A percentile compares a stretch with the other conserved stretches of the same genome.
phyloP scores from a whole-genome alignment of 2,329 filamentous ascomycete species.

The Fusarium domesticum region DNA sequence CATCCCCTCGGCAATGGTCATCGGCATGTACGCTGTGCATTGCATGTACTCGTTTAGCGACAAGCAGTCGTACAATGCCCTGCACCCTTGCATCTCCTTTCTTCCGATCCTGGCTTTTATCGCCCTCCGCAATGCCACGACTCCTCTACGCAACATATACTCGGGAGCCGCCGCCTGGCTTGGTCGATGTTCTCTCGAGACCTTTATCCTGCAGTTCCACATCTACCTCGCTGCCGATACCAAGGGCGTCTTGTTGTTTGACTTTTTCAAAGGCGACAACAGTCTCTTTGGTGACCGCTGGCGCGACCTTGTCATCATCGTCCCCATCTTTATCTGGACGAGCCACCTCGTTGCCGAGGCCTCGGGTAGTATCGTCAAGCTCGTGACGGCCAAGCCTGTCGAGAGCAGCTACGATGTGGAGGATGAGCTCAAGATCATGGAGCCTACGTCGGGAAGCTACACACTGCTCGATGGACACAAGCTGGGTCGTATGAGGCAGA shows the following conservation, averaged over 20 bases:
- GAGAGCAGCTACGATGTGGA: constrained; percentile 10
- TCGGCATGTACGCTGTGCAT: constrained; percentile 29
- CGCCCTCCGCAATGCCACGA: constrained; percentile 46
- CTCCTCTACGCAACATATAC: constrained; percentile 17
- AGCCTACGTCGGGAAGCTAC: constrained; percentile 14
- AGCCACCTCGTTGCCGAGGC: constrained; percentile 27
- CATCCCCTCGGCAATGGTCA: constrained; percentile 24
- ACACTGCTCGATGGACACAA: constrained; percentile 7
- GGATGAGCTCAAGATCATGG: constrained; percentile 24
- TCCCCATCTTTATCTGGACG: constrained; percentile 31
- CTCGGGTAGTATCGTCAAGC: constrained; percentile 25
- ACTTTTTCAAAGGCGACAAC: constrained; percentile 25
- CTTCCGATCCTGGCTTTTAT: constrained; percentile 53
- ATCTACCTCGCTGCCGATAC: constrained; percentile 60
- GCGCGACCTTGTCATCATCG: constrained; percentile 25
- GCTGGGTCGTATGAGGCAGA: constrained; percentile 1
- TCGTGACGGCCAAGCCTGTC: constrained; percentile 18
- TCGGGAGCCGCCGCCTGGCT: constrained; percentile 49
- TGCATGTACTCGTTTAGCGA: constrained; percentile 7
- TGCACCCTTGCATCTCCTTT: constrained; percentile 53
- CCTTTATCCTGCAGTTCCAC: constrained; percentile 59
- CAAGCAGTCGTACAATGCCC: constrained; percentile 41
- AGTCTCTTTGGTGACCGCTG: constrained; percentile 26
- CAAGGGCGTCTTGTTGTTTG: constrained; percentile 44
- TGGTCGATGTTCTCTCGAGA: constrained; percentile 56